These are phyloP conservation scores for Pseudogymnoascus sp. DNA, from an alignment of 2,329 filamentous ascomycete genomes.

Conservation along the genomic window DNA sequence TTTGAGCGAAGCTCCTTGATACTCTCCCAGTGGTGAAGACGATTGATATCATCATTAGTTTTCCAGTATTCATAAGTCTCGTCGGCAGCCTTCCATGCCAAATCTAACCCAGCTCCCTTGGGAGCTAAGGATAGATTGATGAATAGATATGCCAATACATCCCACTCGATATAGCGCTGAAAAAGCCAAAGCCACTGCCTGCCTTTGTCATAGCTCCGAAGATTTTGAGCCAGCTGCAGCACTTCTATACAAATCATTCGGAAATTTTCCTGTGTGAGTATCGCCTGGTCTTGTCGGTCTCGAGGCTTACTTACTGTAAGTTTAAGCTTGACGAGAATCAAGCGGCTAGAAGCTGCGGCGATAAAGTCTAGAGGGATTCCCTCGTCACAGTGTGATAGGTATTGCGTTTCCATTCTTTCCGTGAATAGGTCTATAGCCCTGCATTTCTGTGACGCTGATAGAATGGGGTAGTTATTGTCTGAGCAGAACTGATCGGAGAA, in stretches of 20 bases:
- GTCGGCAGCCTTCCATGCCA: background rate
- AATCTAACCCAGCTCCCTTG: background rate
- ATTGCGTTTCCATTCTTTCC: background rate
- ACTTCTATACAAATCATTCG: background rate
- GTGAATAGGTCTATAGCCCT: background rate
- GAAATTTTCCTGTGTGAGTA: background rate
- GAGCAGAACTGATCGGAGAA: too few species aligned
- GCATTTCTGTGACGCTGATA: too few species aligned
- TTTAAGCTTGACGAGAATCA: background rate
- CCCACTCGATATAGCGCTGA: background rate
- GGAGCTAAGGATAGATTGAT: background rate
- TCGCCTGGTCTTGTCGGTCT: background rate
- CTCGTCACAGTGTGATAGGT: background rate
- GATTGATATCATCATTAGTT: background rate
- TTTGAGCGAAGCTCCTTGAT: slow-evolving; percentile 8
- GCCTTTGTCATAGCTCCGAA: background rate
- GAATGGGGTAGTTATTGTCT: too few species aligned
- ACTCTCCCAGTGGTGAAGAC: background rate
- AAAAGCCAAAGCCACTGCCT: background rate
- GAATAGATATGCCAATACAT: background rate
- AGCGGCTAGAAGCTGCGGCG: background rate
- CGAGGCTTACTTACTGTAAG: background rate
- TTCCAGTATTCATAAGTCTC: background rate
- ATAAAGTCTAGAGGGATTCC: background rate
- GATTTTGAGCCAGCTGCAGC: background rate